phyloP scores from a whole-genome alignment of 768 basidiomycete genomes.

The Amanita brunnescens region DNA sequence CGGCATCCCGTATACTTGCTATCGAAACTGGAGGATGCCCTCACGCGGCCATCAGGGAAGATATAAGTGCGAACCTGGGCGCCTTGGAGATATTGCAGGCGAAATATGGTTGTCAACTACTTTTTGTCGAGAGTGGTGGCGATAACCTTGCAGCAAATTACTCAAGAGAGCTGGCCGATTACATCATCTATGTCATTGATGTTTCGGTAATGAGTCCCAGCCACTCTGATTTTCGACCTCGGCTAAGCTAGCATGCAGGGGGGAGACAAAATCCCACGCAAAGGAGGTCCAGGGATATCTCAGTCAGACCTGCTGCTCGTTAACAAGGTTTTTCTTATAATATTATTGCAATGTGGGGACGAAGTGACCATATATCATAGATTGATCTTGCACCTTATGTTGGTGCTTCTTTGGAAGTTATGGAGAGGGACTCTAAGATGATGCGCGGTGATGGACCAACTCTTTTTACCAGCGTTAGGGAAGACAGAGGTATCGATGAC shows the following conservation, averaged over 20 bases:
- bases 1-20: slow-evolving; percentile 77
- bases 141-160: slow-evolving; percentile 98
- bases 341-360: not conserved
- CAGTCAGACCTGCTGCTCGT: slow-evolving; percentile 91
- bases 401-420: slow-evolving; percentile 86
- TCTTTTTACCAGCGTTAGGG: slow-evolving; percentile 78
- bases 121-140: slow-evolving; percentile 94
- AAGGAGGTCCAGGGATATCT: slow-evolving; percentile 96
- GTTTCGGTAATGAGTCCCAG: slow-evolving; percentile 46
- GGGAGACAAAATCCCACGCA: slow-evolving; percentile 96
- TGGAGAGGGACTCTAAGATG: slow-evolving; percentile 85
- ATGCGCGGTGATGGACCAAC: slow-evolving; percentile 97
- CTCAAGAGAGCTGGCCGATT: slow-evolving; percentile 92
- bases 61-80: slow-evolving; percentile 95
- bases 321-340: slow-evolving; percentile 63
- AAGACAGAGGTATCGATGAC: slow-evolving; percentile 72
- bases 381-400: slow-evolving; percentile 92
- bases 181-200: slow-evolving; percentile 91
- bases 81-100: slow-evolving; percentile 92
- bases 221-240: slow-evolving; percentile 1
- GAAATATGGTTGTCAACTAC: slow-evolving; percentile 80
- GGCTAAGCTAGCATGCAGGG: slow-evolving; percentile 39
- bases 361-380: slow-evolving; percentile 28
- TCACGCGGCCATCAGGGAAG: slow-evolving; percentile 96
- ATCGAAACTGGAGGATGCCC: slow-evolving; percentile 99